A percentile compares a stretch with the other conserved stretches of the same genome.
Conservation (phyloP, 2,329 filamentous ascomycete species). For the Pseudonectria foliicola region DNA sequence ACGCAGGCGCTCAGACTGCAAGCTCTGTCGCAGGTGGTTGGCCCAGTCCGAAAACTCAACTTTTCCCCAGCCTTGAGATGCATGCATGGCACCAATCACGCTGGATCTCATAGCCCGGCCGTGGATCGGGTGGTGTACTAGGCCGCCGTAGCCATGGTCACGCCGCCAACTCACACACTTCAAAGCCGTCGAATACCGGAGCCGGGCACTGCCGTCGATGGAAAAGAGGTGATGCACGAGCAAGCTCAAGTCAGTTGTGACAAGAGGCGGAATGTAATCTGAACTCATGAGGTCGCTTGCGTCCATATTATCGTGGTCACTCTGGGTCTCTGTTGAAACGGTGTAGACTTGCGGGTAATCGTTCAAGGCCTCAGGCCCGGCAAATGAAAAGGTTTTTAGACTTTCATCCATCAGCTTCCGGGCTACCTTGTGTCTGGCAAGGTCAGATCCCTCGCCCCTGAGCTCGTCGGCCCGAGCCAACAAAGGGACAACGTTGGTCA, state of each 20-base stretch:
- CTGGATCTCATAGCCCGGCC: slow-evolving; percentile 9
- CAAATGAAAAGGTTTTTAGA: slow-evolving; percentile 63
- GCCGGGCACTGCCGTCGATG: slow-evolving; percentile 67
- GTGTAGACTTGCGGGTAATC: slow-evolving; percentile 53
- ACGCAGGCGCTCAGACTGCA: slow-evolving; percentile 25
- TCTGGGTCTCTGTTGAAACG: slow-evolving; percentile 65
- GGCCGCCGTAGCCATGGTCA: slow-evolving; percentile 13
- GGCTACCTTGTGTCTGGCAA: slow-evolving; percentile 53
- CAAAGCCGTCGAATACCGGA: slow-evolving; percentile 74
- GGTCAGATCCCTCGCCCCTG: slow-evolving; percentile 46
- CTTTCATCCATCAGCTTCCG: slow-evolving; percentile 48
- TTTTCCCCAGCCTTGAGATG: slow-evolving; percentile 21
- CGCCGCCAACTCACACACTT: slow-evolving; percentile 71
- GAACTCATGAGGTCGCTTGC: slow-evolving; percentile 89
- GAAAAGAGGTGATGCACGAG: slow-evolving; percentile 74
- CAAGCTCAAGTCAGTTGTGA: slow-evolving; percentile 62
- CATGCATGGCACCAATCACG: slow-evolving; percentile 5
- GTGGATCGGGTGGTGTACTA: slow-evolving; percentile 11
- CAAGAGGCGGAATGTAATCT: slow-evolving; percentile 76
- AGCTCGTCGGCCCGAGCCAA: slow-evolving; percentile 71
- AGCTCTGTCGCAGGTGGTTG: slow-evolving; percentile 28
- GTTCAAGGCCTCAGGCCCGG: slow-evolving; percentile 23
- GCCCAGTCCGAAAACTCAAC: slow-evolving; percentile 32
- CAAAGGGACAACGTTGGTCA: slow-evolving; percentile 81
- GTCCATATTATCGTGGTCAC: slow-evolving; percentile 80